A percentile compares a stretch with the other conserved stretches of the same genome.
Evolutionary conservation across 176 grass and related monocot genomes (phyloP).

Genomic region (Eleusine coracana): DNA sequence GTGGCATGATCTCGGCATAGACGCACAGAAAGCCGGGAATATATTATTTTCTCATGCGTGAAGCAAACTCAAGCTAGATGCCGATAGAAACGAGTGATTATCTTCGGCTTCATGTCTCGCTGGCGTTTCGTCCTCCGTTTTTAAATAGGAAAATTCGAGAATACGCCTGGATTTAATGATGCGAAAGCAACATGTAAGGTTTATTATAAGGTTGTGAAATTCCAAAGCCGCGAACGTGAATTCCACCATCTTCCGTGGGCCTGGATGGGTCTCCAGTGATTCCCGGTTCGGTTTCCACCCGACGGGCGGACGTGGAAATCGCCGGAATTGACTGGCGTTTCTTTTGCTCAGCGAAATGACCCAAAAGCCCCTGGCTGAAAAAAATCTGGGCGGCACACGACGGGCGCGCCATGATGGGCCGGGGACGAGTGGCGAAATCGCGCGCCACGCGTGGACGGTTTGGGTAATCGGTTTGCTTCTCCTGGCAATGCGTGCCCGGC

Average conservation of each 20-base stretch:
- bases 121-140: not conserved
- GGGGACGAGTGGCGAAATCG: not conserved
- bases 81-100: not conserved
- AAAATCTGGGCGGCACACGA: not conserved
- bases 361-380: not conserved
- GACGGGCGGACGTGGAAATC: constrained; percentile 19
- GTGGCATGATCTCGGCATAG: not conserved
- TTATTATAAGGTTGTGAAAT: not conserved
- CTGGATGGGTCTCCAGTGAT: not conserved
- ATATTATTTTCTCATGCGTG: constrained; percentile 6
- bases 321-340: constrained; percentile 18
- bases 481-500: not conserved
- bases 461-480: not conserved
- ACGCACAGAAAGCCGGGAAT: not conserved
- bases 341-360: not conserved
- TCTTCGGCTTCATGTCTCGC: not conserved
- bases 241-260: not conserved
- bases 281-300: not conserved
- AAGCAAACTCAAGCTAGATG: constrained; percentile 8
- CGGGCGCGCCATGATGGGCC: no score
- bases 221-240: no score
- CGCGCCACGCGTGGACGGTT: constrained; percentile 14
- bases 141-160: not conserved
- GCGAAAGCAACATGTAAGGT: not conserved
- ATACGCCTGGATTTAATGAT: not conserved